These are phyloP conservation scores for Debaryomyces hansenii DNA, from an alignment of 805 yeast species.

Conservation along the genomic window DNA sequence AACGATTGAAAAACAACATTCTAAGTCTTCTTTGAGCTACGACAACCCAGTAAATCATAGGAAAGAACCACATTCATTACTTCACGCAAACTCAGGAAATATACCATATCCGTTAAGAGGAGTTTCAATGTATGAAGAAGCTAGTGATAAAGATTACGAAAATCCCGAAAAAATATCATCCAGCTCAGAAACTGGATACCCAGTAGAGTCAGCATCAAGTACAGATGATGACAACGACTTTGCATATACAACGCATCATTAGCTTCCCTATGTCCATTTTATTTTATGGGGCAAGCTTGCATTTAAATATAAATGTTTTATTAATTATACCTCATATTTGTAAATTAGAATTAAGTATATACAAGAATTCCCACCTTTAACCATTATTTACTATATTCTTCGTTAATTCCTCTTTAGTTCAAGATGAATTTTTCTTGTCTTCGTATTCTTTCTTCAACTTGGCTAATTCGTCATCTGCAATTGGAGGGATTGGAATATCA, in stretches of 20 bases:
- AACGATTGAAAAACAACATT: not conserved
- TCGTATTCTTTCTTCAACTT: slow-evolving; percentile 74
- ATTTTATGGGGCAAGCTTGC: not conserved
- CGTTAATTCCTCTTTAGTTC: not conserved
- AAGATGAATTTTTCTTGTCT: slow-evolving; percentile 27
- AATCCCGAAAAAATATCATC: not conserved
- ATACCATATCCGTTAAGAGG: slow-evolving; percentile 35
- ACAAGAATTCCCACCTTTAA: not conserved
- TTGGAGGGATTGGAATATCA: slow-evolving; percentile 94
- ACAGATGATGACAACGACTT: not conserved
- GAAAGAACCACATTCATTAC: not conserved
- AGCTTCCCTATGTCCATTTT: too few relatives aligned
- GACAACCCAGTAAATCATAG: not conserved
- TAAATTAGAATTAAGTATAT: not conserved
- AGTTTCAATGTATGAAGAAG: slow-evolving; percentile 20
- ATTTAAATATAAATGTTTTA: not conserved
- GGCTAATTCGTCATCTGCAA: slow-evolving; percentile 73
- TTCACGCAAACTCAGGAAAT: not conserved
- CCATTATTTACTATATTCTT: not conserved
- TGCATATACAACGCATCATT: not conserved
- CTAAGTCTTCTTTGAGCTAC: not conserved
- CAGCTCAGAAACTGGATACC: not conserved
- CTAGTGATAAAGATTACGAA: not conserved
- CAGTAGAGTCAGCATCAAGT: not conserved
- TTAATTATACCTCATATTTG: not conserved